Base-by-base conservation (phyloP, 306 rosid species). In the Sophora flavescens region DNA sequence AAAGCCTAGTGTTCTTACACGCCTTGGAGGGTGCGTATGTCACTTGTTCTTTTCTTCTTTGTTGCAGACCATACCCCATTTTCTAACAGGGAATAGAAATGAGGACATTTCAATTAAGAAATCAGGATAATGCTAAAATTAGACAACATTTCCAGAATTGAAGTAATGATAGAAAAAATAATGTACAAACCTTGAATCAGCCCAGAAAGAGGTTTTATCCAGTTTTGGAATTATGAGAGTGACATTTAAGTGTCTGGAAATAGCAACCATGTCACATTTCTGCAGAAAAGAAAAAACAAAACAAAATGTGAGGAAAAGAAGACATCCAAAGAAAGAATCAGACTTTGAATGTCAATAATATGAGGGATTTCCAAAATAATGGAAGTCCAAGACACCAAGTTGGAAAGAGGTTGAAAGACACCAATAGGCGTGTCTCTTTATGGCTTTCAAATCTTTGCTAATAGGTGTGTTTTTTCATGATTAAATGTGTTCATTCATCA, bases 191-290 rank as follows among this genome's bases (percentile, higher is more conserved):
- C 99, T 95, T 64, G 89, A 86, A 70, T 92, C 99, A 53, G 92
- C 93, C 99, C 97, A 95, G 79, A 95, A 95, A 22, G 99, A 95
- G 28, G 92, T 77, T 66, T 91, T 92, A 72, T 95, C 99, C 42
- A 95, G 86, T 63, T 89, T 93, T 5, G 97, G 99, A 77, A 95
- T 97, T 63, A 92, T 89, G 59, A 95, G 99, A 66, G 97, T 92
- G 45, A 68, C 90, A 74, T 95, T 95, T 56, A 95, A 81, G 66
- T 90, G 83, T 84, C 97, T 90, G 30, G 99, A 96, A 78, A 92
- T 77, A 2, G 96, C 87, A 75, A 90, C 99, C 99, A 95, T 95
- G 79, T 95, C 99, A 74, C 99, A 95, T 74, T 92, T 95, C 99
- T 95, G 91, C 85, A 53, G 15, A 47, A 54, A 30, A 30, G 12